Base-by-base conservation (phyloP, 805 yeast species). In the Pichia insulana region DNA sequence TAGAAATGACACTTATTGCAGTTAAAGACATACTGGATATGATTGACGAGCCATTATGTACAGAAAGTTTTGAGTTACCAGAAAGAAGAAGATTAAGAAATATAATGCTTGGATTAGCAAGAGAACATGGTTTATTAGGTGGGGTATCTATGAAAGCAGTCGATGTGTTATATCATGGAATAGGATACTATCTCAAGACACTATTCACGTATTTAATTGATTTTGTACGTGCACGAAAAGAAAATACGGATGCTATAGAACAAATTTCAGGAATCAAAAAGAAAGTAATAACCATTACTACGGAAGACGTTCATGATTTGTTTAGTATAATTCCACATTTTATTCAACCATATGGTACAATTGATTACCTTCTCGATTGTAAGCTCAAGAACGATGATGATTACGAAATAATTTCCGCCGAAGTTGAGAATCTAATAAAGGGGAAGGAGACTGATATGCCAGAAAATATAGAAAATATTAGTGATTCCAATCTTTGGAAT, bases 1-100 rank as follows among this genome's bases (percentile, higher is more conserved):
- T 51, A 12, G 61, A 56, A 15, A 76, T 74, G 50, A 73, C 85
- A 28, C 73, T 79, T 26, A 82, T 82, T 51, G 88, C 96, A 90
- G 86, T 94, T 18, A 96, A 89, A 59, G 97, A 92, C 56, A 85
- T 92, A 15, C 73, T 82, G 41, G 88, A 82, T 54, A 94, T 92
- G 3, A 74, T 86, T 42, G 87, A 84, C 51, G 76, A 92, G 2
- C 90, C 92, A 4, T 68, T 89, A 30, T 74, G 90, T 2, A 68
- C 84, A 1, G 95, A 90, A 50, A 69, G 76, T 30, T 85, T 70
- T 57, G 89, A 89, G 48, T 60, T 92, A 5, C 97, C 97, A 0
- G 97, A 90, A 50, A 69, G 71, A 33, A 88, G 80, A 36, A 72
- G 71, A 31, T 61, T 92, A 36, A 74, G 76, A 40, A 65, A 78